Evolutionary conservation across 306 rosid species (phyloP).

Genomic region (Medicago ruthenica): DNA sequence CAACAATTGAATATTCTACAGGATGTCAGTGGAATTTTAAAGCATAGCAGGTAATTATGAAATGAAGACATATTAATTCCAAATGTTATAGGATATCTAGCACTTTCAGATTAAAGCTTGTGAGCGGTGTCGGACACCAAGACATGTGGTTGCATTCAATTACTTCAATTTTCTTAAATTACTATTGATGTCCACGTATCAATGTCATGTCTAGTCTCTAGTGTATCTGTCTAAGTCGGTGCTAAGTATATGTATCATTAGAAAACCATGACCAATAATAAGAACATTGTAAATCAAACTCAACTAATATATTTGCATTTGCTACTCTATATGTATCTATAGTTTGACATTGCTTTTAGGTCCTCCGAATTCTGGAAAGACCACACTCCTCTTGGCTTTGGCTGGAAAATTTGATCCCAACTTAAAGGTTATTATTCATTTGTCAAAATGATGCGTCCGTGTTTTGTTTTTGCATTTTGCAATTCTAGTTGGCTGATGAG

Average conservation of each 20-base stretch:
- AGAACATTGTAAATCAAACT: not conserved
- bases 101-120: not conserved
- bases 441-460: not conserved
- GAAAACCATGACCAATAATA: too few species aligned
- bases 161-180: too few species aligned
- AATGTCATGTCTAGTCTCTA: not conserved
- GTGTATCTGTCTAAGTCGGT: too few species aligned
- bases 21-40: conserved; percentile 75
- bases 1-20: conserved; percentile 56
- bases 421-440: conserved; percentile 50
- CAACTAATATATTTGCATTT: not conserved
- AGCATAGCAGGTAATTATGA: conserved; percentile 63
- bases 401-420: conserved; percentile 71
- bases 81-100: too few species aligned
- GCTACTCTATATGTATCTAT: not conserved
- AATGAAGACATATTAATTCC: too few species aligned
- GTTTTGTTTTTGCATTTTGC: not conserved
- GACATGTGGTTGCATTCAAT: too few species aligned
- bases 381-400: conserved; percentile 70
- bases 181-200: not conserved
- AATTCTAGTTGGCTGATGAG: not conserved
- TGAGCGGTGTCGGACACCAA: not conserved
- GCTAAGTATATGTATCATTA: not conserved
- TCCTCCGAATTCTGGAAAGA: conserved; percentile 88
- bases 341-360: conserved; percentile 87